These are phyloP conservation scores for Viola pubescens DNA, from an alignment of 441 rosid species.

Conservation along the genomic window DNA sequence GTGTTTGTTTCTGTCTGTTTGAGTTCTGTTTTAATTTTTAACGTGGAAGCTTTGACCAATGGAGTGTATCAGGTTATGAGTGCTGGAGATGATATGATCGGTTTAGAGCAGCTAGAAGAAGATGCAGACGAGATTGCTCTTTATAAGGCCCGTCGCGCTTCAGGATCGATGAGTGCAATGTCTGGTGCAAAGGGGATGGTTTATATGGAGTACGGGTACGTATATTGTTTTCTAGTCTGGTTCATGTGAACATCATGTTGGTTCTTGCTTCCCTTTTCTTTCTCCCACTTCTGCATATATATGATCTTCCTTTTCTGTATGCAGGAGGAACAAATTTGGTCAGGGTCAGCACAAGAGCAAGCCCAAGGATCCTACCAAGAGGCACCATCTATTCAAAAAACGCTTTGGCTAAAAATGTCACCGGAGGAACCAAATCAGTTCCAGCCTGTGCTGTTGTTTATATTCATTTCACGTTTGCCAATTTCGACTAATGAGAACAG, in stretches of 20 bases:
- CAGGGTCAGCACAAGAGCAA: constrained; percentile 44
- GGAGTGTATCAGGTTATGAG: constrained; percentile 45
- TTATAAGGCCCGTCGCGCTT: constrained; percentile 56
- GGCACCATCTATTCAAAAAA: constrained; percentile 65
- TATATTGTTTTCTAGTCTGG: background rate
- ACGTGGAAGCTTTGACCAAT: constrained; percentile 15
- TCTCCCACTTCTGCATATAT: background rate
- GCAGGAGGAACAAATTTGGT: constrained; percentile 41
- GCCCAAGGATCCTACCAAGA: constrained; percentile 78
- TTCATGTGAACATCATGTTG: background rate
- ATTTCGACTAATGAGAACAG: too few relatives aligned
- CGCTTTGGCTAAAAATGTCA: constrained; percentile 39
- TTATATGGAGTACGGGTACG: constrained; percentile 83
- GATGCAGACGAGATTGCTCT: constrained; percentile 86
- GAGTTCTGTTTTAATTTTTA: background rate
- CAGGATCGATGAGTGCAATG: constrained; percentile 76
- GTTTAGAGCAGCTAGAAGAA: constrained; percentile 82
- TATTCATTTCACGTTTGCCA: too few relatives aligned
- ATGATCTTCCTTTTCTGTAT: background rate
- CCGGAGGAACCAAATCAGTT: too few relatives aligned
- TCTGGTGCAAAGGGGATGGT: constrained; percentile 89
- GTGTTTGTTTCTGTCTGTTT: constrained; percentile 21
- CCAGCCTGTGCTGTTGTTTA: too few relatives aligned
- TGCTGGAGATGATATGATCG: constrained; percentile 80
- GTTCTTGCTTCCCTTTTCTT: background rate